Conservation (phyloP, 176 grass and related monocot species). For the Paspalum vaginatum region DNA sequence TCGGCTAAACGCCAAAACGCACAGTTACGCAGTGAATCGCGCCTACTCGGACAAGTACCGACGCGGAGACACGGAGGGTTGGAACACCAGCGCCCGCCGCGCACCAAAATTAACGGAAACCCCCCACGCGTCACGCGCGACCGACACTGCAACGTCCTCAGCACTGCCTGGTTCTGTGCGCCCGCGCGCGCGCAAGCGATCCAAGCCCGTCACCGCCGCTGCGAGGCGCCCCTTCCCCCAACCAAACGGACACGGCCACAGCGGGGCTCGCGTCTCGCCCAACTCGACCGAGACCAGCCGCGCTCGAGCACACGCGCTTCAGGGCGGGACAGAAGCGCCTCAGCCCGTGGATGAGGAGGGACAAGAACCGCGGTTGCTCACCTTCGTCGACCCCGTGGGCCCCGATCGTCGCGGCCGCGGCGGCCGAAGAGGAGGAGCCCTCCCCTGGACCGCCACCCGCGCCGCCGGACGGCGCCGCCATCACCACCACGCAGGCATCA, state of each 20-base stretch:
- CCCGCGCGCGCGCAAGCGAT: neutral
- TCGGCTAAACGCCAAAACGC: neutral
- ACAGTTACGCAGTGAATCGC: neutral
- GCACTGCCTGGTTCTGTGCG: constrained; percentile 30
- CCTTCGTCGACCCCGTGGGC: constrained; percentile 65
- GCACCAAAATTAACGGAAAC: neutral
- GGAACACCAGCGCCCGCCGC: neutral
- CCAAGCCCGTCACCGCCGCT: neutral
- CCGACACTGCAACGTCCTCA: constrained; percentile 22
- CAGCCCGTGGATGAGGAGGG: neutral
- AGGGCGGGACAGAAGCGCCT: neutral
- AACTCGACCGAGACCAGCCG: constrained; percentile 14
- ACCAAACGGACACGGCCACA: neutral
- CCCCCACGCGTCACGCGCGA: neutral
- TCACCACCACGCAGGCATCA: constrained; percentile 44
- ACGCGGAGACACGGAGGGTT: neutral
- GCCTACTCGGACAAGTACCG: neutral
- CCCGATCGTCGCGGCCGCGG: constrained; percentile 45
- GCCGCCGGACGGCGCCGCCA: constrained; percentile 54
- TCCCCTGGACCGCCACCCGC: constrained; percentile 41
- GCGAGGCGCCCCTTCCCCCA: neutral
- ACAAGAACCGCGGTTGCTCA: constrained; percentile 2
- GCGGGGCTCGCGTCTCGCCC: neutral
- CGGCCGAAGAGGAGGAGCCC: constrained; percentile 48
- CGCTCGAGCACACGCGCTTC: neutral